Conservation (phyloP, 441 rosid genomes). For the Kokia cookei region DNA sequence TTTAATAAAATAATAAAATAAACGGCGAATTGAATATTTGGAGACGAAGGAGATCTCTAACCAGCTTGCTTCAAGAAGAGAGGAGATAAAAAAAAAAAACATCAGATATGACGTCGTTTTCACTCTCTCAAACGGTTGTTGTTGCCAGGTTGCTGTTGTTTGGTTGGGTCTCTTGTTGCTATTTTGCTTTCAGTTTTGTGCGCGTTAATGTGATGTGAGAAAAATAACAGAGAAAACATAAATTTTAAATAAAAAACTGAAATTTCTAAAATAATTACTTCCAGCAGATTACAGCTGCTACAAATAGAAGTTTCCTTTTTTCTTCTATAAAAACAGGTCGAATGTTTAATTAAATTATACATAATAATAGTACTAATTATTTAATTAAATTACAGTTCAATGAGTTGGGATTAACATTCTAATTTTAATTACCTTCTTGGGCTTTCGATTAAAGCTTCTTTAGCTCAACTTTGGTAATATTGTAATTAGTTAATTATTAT, state of each 20-base stretch:
- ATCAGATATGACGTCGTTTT: constrained; percentile 60
- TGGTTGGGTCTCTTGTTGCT: constrained; percentile 17
- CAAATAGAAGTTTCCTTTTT: background rate
- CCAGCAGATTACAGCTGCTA: background rate
- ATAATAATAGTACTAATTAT: no score
- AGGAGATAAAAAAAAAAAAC: constrained; percentile 32
- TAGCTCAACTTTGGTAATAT: background rate
- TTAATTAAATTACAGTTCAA: background rate
- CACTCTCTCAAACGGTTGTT: constrained; percentile 35
- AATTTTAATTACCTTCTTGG: background rate
- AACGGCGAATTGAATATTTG: background rate
- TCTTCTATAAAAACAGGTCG: background rate
- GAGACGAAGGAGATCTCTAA: constrained; percentile 17
- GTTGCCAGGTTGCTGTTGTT: constrained; percentile 2
- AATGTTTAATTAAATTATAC: background rate
- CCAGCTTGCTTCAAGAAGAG: constrained; percentile 72
- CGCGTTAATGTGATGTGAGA: background rate
- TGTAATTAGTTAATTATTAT: no score
- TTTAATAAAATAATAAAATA: background rate
- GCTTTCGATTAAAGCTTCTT: background rate
- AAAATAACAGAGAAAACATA: background rate
- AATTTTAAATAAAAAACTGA: background rate
- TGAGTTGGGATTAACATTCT: background rate
- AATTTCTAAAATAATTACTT: background rate
- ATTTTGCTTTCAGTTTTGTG: constrained; percentile 23